Evolutionary conservation across 371 early-diverging fungal genomes (phyloP), one percentile per base, ranked within the genome.

Genomic region (Chytridium lagenaria): DNA sequence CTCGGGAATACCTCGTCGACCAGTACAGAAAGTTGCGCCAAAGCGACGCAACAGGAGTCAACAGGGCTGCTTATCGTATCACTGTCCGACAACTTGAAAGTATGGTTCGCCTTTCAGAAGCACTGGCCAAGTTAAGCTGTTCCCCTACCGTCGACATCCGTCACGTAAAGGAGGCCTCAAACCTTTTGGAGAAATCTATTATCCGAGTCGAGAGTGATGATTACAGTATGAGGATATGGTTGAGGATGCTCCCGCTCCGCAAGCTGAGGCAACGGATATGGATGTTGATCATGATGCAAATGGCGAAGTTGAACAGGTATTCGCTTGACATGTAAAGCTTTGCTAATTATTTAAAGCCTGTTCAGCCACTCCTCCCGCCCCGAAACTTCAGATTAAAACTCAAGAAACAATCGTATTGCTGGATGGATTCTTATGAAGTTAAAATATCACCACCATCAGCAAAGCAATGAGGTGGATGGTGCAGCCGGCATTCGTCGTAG

Each of bases 1-100:
- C 98, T 0, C 90, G 90, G 37, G 84, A 86, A 5, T 85, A 89
- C 69, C 84, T 99, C 38, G 90, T 93, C 28, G 88, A 92, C 70
- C 92, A 94, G 74, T 99, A 99, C 83, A 86, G 93, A 59, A 91
- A 92, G 67, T 86, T 99, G 69, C 86, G 99, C 52, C 95, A 94
- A 84, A 91, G 89, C 59, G 98, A 97, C 76, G 89, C 91, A 5
- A 90, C 91, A 36, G 94, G 86, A 50, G 86, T 90, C 39, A 86
- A 86, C 73, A 82, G 89, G 71, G 92, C 92, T 72, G 92, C 96
- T 1, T 94, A 97, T 78, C 94, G 99, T 52, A 98, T 99, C 75
- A 99, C 99, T 1, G 99, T 98, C 19, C 92, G 99, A 71, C 99
- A 99, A 81, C 86, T 99, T 34, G 99, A 99, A 86, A 92, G 94